phyloP scores from a whole-genome alignment of 345 rosid species.

The Abelmoschus esculentus region DNA sequence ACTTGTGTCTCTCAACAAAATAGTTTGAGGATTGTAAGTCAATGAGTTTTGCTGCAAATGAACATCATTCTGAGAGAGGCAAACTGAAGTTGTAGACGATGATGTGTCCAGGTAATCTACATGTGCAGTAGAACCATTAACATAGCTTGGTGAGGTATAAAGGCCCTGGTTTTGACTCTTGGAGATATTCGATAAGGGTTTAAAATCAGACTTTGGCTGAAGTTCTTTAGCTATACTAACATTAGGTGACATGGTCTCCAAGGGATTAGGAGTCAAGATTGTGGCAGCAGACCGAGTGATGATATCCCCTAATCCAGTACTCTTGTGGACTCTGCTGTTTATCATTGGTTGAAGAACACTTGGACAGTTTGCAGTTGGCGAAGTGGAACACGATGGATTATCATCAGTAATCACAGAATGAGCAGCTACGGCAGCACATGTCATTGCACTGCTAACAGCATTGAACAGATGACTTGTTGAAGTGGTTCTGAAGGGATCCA shows the following conservation, averaged over 20 bases:
- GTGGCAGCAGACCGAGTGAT: conserved; percentile 39
- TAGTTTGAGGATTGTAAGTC: conserved; percentile 36
- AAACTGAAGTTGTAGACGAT: conserved; percentile 59
- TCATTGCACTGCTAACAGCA: conserved; percentile 26
- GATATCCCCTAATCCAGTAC: conserved; percentile 33
- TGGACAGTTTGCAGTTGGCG: conserved; percentile 40
- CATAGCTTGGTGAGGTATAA: conserved; percentile 33
- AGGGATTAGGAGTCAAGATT: conserved; percentile 29
- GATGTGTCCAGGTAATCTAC: conserved; percentile 62
- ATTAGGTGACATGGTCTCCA: conserved; percentile 35
- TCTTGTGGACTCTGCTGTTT: conserved; percentile 24
- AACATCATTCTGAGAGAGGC: conserved; percentile 51
- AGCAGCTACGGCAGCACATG: conserved; percentile 30
- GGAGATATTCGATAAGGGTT: conserved; percentile 43
- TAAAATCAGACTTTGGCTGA: conserved; percentile 46
- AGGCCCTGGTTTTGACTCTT: conserved; percentile 42
- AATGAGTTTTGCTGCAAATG: conserved; percentile 39
- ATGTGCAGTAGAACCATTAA: conserved; percentile 35
- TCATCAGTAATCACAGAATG: conserved; percentile 51
- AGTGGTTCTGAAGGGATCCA: conserved; percentile 24
- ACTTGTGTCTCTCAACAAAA: conserved; percentile 35
- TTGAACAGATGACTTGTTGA: conserved; percentile 25
- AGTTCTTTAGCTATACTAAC: conserved; percentile 28
- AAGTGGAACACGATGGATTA: conserved; percentile 52
- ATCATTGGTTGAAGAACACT: conserved; percentile 31